A percentile compares a stretch with the other conserved stretches of the same genome.
Conservation (phyloP, 108 stramenopile species). For the Seminavis robusta region DNA sequence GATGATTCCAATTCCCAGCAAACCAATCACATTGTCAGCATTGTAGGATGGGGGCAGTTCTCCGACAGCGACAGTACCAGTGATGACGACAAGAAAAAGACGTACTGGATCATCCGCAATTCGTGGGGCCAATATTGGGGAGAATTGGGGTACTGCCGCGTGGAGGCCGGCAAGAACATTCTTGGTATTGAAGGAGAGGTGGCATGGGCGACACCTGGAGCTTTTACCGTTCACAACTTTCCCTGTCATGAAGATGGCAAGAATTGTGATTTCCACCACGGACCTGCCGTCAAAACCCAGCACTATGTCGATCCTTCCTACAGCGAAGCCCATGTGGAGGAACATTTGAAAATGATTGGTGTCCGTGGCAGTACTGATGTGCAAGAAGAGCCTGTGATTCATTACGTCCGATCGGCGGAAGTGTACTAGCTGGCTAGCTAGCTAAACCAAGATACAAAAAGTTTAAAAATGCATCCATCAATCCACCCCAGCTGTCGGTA, state of each 20-base stretch:
- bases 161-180: conserved; percentile 68
- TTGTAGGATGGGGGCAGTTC: conserved; percentile 93
- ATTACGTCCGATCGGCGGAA: too few relatives aligned
- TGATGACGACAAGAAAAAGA: conserved; percentile 51
- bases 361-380: too few relatives aligned
- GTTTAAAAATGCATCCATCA: too few relatives aligned
- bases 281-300: background rate
- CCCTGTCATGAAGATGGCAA: conserved; percentile 51
- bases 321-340: too few relatives aligned
- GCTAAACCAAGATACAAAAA: too few relatives aligned
- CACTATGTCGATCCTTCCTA: background rate
- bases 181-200: conserved; percentile 77
- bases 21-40: conserved; percentile 89
- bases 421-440: too few relatives aligned
- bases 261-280: conserved; percentile 17
- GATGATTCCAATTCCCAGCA: conserved; percentile 43
- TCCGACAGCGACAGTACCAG: too few relatives aligned
- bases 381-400: too few relatives aligned
- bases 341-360: too few relatives aligned
- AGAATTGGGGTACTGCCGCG: conserved; percentile 50
- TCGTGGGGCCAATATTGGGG: conserved; percentile 49
- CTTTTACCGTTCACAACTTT: conserved; percentile 40
- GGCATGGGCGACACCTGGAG: conserved; percentile 57
- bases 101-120: conserved; percentile 92
- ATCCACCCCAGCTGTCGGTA: too few relatives aligned